phyloP scores from a whole-genome alignment of 2,329 filamentous ascomycete genomes.

The Orbilia javanica region DNA sequence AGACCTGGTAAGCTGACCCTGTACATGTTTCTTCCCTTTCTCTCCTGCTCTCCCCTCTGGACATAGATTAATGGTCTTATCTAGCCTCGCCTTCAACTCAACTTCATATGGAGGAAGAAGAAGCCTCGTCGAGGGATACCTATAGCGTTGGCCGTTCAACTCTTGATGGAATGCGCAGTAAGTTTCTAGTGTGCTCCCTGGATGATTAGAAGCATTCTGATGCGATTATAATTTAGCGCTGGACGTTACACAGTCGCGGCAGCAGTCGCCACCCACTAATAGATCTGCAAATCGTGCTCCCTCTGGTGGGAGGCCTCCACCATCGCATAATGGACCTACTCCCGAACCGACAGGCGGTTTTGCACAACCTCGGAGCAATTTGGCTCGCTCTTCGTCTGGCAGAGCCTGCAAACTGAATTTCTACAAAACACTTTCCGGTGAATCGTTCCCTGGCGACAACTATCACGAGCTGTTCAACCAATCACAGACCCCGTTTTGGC shows the following conservation, averaged over 20 bases:
- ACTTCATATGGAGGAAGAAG: slow-evolving; percentile 9
- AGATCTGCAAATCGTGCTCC: not conserved
- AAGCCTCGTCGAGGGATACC: not conserved
- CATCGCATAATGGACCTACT: not conserved
- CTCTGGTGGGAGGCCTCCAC: not conserved
- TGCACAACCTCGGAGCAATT: not conserved
- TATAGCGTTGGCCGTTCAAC: slow-evolving; percentile 18
- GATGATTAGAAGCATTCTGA: not conserved
- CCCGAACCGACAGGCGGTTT: too few relatives aligned
- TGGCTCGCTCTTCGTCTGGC: not conserved
- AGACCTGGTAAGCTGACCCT: slow-evolving; percentile 16
- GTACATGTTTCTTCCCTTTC: not conserved
- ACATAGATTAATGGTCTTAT: not conserved
- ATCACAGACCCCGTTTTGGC: slow-evolving; percentile 27
- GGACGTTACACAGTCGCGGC: not conserved
- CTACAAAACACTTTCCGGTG: slow-evolving; percentile 13
- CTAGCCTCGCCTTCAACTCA: slow-evolving; percentile 27
- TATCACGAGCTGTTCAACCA: not conserved
- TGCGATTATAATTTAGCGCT: not conserved
- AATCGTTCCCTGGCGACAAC: slow-evolving; percentile 47
- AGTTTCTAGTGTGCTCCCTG: not conserved
- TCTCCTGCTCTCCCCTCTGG: too few relatives aligned
- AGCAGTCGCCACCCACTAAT: not conserved
- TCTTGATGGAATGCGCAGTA: not conserved
- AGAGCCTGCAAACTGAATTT: not conserved